Evolutionary conservation across 2,329 filamentous ascomycete species (phyloP), one percentile per base, ranked within the genome.

Genomic region (Claviceps lovelessii): DNA sequence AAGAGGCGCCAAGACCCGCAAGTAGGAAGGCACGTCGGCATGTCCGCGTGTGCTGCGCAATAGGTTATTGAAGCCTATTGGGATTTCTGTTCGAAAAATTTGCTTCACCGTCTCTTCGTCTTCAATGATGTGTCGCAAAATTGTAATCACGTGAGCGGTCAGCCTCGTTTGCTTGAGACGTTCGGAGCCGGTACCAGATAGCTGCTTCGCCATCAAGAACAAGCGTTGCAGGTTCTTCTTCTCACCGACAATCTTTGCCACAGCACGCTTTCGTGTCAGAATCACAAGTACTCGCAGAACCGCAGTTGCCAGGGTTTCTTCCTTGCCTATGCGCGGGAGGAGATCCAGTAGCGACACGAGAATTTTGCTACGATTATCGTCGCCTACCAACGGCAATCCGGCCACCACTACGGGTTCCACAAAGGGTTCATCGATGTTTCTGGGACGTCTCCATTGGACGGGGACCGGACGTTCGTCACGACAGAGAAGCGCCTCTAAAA

Each of bases 201-300:
- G 80, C 67, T 97, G 91, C 68, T 94, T 95, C 55, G 91, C 83
- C 88, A 97, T 95, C 52, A 96, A 80, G 69, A 98, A 97, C 28
- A 98, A 75, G 33, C 89, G 81, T 64, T 93, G 88, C 51, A 98
- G 76, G 62, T 95, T 94, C 65, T 84, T 86, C 72, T 90, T 95
- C 66, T 95, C 86, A 5, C 88, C 88, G 49, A 97, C 77, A 48
- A 79, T 75, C 59, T 82, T 79, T 2, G 93, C 90, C 58, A 94
- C 76, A 15, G 80, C 75, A 52, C 89, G 84, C 57, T 82, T 80
- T 28, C 94, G 82, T 1, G 93, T 96, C 35, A 98, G 74, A 58
- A 96, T 90, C 35, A 95, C 88, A 39, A 98, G 72, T 13, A 95
- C 82, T 45, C 93, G 83, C 50, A 88, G 78, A 13, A 94, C 80